Conservation (phyloP, 2,329 filamentous ascomycete species). For the Cladosporium oxysporum region DNA sequence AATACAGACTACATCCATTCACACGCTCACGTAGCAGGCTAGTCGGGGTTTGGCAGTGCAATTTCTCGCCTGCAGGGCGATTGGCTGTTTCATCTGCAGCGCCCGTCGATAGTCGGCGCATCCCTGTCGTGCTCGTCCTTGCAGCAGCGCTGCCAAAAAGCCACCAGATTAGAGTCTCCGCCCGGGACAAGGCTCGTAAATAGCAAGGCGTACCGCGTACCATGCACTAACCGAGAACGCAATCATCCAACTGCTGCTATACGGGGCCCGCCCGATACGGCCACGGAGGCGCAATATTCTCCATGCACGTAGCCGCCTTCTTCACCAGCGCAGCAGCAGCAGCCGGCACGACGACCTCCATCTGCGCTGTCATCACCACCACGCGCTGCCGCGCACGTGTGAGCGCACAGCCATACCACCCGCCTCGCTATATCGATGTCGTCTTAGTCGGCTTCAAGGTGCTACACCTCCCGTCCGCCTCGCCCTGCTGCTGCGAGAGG, state of each 20-base stretch:
- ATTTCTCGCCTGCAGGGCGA: constrained; percentile 16
- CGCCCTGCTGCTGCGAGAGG: not conserved
- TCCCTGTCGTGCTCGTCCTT: constrained; percentile 6
- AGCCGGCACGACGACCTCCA: not conserved
- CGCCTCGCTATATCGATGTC: not conserved
- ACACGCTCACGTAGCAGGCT: not conserved
- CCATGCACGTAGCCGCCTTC: constrained; percentile 16
- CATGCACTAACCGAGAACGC: not conserved
- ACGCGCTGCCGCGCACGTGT: constrained; percentile 4
- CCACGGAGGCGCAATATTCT: not conserved
- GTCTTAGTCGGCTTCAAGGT: not conserved
- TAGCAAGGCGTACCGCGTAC: constrained; percentile 1
- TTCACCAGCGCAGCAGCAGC: constrained; percentile 1
- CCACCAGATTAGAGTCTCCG: not conserved
- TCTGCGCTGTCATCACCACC: constrained; percentile 6
- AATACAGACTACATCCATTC: not conserved
- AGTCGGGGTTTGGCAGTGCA: not conserved
- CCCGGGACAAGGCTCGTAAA: constrained; percentile 15
- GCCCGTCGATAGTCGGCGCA: constrained; percentile 8
- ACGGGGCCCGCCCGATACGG: constrained; percentile 4
- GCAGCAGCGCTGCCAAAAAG: not conserved
- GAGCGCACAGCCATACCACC: not conserved
- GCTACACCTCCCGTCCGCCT: not conserved
- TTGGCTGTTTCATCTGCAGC: constrained; percentile 12
- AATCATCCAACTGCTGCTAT: not conserved